These are phyloP conservation scores for Bolboschoenus planiculmis DNA, from an alignment of 176 grass and related monocot species.

Conservation along the genomic window DNA sequence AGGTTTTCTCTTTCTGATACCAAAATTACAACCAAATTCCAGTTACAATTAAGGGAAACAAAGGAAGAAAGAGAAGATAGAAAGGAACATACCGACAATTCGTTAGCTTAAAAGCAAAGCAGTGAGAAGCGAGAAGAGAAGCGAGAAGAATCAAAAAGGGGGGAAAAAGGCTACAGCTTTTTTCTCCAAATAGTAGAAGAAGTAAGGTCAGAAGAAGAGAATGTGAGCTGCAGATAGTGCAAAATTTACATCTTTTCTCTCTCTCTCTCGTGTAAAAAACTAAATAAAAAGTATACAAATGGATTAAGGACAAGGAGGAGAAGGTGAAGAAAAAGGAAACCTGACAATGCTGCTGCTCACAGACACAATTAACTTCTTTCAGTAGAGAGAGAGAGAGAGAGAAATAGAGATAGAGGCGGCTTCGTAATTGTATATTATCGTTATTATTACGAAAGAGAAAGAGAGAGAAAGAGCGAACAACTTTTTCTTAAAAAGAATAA, in stretches of 20 bases:
- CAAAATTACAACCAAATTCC: conserved; percentile 1
- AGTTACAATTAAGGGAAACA: background rate
- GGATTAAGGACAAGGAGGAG: background rate
- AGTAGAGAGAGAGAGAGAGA: background rate
- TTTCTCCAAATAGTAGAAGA: background rate
- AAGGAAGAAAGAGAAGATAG: background rate
- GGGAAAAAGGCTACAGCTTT: conserved; percentile 16
- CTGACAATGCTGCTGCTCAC: conserved; percentile 14
- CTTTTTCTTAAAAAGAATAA: background rate
- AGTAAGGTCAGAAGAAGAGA: conserved; percentile 22
- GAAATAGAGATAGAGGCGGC: too few relatives aligned
- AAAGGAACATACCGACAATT: conserved; percentile 23
- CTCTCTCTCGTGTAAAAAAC: background rate
- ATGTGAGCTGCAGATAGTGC: conserved; percentile 20
- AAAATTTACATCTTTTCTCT: conserved; percentile 18
- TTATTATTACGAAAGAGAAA: background rate
- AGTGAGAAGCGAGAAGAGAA: background rate
- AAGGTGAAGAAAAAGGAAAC: background rate
- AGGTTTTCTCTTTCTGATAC: background rate
- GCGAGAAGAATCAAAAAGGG: background rate
- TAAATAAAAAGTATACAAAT: background rate
- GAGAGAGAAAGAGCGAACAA: background rate
- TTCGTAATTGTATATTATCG: background rate
- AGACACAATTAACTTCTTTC: background rate
- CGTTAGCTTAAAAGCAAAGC: conserved; percentile 27